Base-by-base conservation (phyloP, 2,329 filamentous ascomycete species). In the Oidium heveae region DNA sequence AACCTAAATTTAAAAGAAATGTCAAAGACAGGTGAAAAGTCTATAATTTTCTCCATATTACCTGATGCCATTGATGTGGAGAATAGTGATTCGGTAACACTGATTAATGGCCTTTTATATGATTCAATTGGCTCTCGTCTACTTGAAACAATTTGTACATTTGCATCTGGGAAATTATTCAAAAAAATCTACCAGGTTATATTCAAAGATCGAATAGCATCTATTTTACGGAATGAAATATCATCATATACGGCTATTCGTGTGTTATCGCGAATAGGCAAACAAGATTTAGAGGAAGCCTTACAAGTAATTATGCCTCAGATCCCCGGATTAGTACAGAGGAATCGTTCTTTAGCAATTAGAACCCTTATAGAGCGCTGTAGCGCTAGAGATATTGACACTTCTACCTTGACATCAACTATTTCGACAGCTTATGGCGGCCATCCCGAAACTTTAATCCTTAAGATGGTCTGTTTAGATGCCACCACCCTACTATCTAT, bases 101-200 rank as follows among this genome's bases (percentile, higher is more conserved):
- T 96, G 64, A 75, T 96, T 64, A 87, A 84, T 62, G 80, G 84
- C 55, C 76, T 96, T 64, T 72, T 95, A 28, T 96, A 95, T 67
- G 87, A 96, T 63, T 74, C 83, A 1, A 81, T 96, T 53, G 91
- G 91, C 16, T 95, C 89, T 3, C 82, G 89, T 47, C 73, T 98
- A 1, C 73, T 96, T 22, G 91, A 98, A 69, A 86, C 82, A 0
- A 81, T 98, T 58, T 77, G 95, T 58, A 76, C 80, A 28, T 75
- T 83, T 63, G 79, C 82, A 16, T 87, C 91, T 0, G 87, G 85
- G 46, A 94, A 91, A 68, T 69, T 87, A 36, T 98, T 96, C 76
- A 95, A 94, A 67, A 76, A 79, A 15, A 73, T 98, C 6, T 89
- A 93, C 68, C 78, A 75, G 56, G 80, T 82, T 59, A 77, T 87